Percentiles rank a stretch among this genome's conserved stretches.
Conservation (phyloP, 176 grass and related monocot genomes). For the barley (Hordeum vulgare) region DNA sequence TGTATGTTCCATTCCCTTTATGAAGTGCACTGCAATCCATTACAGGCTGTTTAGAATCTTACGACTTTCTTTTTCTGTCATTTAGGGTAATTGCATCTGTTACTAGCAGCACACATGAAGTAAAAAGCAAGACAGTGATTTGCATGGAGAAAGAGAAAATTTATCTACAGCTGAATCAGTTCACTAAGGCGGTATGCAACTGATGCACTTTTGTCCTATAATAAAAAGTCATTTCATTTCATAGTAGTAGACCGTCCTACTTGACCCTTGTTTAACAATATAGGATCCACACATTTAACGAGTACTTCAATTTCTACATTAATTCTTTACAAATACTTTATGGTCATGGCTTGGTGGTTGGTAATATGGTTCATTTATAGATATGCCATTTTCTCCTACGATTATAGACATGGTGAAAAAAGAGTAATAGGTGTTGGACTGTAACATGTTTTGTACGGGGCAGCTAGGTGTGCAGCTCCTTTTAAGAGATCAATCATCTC, state of each 20-base stretch:
- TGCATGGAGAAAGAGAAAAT: slow-evolving; percentile 84
- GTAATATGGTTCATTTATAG: slow-evolving; percentile 1
- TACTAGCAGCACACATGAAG: slow-evolving; percentile 96
- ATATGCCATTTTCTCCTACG: not conserved
- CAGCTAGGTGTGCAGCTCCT: not conserved
- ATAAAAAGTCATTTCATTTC: slow-evolving; percentile 6
- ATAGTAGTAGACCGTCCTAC: not conserved
- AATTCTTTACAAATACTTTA: not conserved
- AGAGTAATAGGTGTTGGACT: not conserved
- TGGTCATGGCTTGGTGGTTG: not conserved
- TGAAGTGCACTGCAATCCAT: not conserved
- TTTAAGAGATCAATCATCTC: not conserved
- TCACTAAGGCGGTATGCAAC: slow-evolving; percentile 62
- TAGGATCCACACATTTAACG: not conserved
- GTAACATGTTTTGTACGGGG: not conserved
- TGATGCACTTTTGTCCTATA: not conserved
- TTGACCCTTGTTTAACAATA: slow-evolving; percentile 1
- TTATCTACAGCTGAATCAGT: slow-evolving; percentile 90
- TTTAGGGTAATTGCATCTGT: slow-evolving; percentile 86
- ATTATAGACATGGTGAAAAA: slow-evolving; percentile 9
- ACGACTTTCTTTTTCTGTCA: slow-evolving; percentile 18
- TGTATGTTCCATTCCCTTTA: not conserved
- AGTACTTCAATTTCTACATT: not conserved
- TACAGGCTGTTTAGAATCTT: slow-evolving; percentile 8
- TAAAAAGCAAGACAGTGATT: slow-evolving; percentile 93